phyloP scores from a whole-genome alignment of 2,329 filamentous ascomycete genomes.

The Pyrenophora graminea region DNA sequence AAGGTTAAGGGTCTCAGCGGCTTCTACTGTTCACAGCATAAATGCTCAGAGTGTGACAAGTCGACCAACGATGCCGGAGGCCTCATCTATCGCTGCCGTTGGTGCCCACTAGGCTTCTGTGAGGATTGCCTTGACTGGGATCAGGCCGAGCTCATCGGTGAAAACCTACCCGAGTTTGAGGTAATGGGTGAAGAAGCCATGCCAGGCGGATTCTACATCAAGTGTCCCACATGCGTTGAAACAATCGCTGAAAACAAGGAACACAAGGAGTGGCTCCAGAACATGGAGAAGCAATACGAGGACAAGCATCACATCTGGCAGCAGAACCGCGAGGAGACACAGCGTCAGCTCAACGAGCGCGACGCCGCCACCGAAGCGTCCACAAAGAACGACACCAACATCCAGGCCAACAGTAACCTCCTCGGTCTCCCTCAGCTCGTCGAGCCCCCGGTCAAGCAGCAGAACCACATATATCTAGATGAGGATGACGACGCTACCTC shows the following conservation, averaged over 20 bases:
- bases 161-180: slow-evolving; percentile 58
- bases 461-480: background rate
- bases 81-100: slow-evolving; percentile 58
- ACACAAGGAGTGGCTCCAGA: slow-evolving; percentile 29
- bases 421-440: no score
- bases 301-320: slow-evolving; percentile 32
- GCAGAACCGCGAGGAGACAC: slow-evolving; percentile 20
- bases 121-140: slow-evolving; percentile 64
- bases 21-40: slow-evolving; percentile 62
- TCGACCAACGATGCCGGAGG: slow-evolving; percentile 56
- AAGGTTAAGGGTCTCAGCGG: slow-evolving; percentile 50
- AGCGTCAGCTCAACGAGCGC: slow-evolving; percentile 19
- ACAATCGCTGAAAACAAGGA: slow-evolving; percentile 20
- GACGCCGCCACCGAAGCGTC: slow-evolving; percentile 1
- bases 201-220: slow-evolving; percentile 57
- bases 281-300: slow-evolving; percentile 27
- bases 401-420: no score
- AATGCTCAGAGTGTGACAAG: slow-evolving; percentile 58
- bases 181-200: slow-evolving; percentile 52
- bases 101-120: slow-evolving; percentile 61
- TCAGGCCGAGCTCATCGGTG: slow-evolving; percentile 55
- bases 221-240: slow-evolving; percentile 52
- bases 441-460: no score
- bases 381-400: no score
- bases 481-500: slow-evolving; percentile 24